Evolutionary conservation across 441 rosid genomes (phyloP), one percentile per base, ranked within the genome.

Genomic region (Aquilaria agallochum): DNA sequence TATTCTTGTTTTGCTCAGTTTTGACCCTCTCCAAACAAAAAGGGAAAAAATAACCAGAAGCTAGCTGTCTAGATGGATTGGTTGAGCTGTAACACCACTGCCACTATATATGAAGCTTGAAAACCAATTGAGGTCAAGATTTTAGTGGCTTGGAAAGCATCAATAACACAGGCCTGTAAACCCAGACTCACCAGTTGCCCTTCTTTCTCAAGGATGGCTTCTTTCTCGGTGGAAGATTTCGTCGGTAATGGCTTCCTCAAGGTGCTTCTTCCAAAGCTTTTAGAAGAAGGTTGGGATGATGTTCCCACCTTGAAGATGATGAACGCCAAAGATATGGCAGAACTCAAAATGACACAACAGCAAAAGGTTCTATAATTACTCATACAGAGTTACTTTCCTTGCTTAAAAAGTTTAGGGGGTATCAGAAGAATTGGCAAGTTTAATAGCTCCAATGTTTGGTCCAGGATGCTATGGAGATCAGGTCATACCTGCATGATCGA

Each of bases 241-340:
- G 77, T 81, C 12, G 95, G 91, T 15, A 68, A 71, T 53, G 95
- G 92, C 59, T 70, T 65, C 68, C 70, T 82, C 50, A 78, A 70
- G 63, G 73, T 62, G 58, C 40, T 82, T 72, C 82, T 85, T 27
- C 86, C 86, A 32, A 85, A 72, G 72, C 67, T 85, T 60, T 12
- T 82, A 11, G 85, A 85, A 42, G 91, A 83, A 71, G 89, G 92
- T 5, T 88, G 95, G 88, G 95, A 83, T 62, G 92, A 88, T 50
- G 86, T 88, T 0, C 89, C 88, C 14, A 83, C 95, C 47, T 72
- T 85, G 65, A 88, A 85, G 84, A 74, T 85, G 58, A 81, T 85
- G 89, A 80, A 71, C 57, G 34, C 81, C 5, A 88, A 80, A 14
- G 94, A 80, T 54, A 80, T 78, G 87, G 83, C 69, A 48, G 71